Percentiles rank a stretch among this genome's conserved stretches.
Evolutionary conservation across 306 rosid genomes (phyloP).

Genomic region (Lotus japonicus): DNA sequence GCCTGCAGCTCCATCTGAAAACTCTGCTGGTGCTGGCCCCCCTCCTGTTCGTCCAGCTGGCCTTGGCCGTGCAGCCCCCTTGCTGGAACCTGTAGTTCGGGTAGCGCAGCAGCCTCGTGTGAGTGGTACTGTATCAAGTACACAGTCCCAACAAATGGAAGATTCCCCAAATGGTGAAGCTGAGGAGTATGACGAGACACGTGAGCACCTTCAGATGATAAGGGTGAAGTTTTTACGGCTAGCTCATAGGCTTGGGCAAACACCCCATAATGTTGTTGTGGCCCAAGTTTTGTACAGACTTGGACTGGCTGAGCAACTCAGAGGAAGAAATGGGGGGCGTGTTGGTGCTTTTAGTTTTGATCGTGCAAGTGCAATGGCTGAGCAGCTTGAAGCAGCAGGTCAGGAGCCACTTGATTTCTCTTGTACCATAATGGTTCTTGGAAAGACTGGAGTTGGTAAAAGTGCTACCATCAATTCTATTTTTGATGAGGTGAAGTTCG

Average conservation of each 20-base stretch:
- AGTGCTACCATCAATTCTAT: slow-evolving; percentile 98
- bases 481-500: slow-evolving; percentile 84
- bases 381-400: slow-evolving; percentile 93
- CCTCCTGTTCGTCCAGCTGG: slow-evolving; percentile 79
- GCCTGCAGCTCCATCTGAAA: slow-evolving; percentile 36
- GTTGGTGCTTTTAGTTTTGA: slow-evolving; percentile 98
- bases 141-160: slow-evolving; percentile 65
- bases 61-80: slow-evolving; percentile 81
- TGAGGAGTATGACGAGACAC: slow-evolving; percentile 92
- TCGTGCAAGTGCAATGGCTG: slow-evolving; percentile 99
- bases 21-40: slow-evolving; percentile 36
- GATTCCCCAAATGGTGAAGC: slow-evolving; percentile 66
- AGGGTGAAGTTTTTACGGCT: slow-evolving; percentile 90
- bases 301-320: slow-evolving; percentile 93
- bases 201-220: slow-evolving; percentile 96
- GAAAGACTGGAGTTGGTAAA: slow-evolving; percentile 96
- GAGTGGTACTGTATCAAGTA: slow-evolving; percentile 54
- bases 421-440: slow-evolving; percentile 96
- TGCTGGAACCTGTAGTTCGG: slow-evolving; percentile 70
- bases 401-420: slow-evolving; percentile 92
- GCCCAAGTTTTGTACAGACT: slow-evolving; percentile 97
- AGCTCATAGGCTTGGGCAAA: slow-evolving; percentile 93
- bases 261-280: slow-evolving; percentile 99
- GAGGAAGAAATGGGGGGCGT: slow-evolving; percentile 94
- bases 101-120: slow-evolving; percentile 71